These are phyloP conservation scores for Colletotrichum chlorophyti DNA, from an alignment of 2,329 filamentous ascomycete species.

Conservation along the genomic window DNA sequence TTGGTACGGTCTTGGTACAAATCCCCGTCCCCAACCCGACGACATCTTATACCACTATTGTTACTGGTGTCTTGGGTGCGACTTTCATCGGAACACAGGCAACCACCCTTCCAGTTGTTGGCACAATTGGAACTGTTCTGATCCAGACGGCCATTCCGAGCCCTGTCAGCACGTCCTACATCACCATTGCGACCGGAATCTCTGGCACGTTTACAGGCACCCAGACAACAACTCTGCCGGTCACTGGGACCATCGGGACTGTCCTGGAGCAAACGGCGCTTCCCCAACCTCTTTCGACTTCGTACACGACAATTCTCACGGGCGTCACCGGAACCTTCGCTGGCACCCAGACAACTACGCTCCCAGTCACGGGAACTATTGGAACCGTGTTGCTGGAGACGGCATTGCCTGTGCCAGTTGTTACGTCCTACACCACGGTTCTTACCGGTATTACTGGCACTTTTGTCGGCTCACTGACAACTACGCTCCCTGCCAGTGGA, in stretches of 20 bases:
- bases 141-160: conserved; percentile 3
- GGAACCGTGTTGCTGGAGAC: background rate
- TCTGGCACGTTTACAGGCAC: background rate
- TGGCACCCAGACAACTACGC: background rate
- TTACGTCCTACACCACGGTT: background rate
- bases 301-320: background rate
- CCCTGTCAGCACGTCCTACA: conserved; percentile 1
- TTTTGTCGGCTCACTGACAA: background rate
- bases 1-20: too few species aligned
- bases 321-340: background rate
- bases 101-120: background rate
- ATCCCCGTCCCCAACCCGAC: too few species aligned
- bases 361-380: background rate
- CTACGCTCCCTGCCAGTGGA: background rate
- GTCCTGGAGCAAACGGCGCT: background rate
- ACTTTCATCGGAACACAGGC: too few species aligned
- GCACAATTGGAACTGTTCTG: background rate
- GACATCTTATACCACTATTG: too few species aligned
- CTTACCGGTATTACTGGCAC: background rate
- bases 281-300: background rate
- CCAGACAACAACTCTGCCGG: background rate
- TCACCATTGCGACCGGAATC: background rate
- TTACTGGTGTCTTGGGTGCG: too few species aligned
- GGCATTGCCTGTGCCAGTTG: background rate
- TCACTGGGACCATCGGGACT: background rate